Evolutionary conservation across 2,329 filamentous ascomycete species (phyloP).

Genomic region (Colletotrichum godetiae): DNA sequence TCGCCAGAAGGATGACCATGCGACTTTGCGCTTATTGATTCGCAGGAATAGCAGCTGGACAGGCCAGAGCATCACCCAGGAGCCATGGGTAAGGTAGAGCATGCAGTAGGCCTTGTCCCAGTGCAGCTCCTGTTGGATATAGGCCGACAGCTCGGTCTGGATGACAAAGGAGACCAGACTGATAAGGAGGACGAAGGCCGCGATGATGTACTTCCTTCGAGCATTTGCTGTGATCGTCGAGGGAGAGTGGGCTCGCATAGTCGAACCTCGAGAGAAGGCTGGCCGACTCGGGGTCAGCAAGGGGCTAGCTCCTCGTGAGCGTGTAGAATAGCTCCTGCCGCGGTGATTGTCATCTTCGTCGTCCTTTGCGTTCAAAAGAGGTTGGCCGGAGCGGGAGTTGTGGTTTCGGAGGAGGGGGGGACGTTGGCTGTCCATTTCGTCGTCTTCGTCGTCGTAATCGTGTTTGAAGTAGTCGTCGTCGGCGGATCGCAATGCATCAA

Average conservation of each 20-base stretch:
- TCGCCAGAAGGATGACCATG: constrained; percentile 90
- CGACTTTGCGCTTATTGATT: constrained; percentile 79
- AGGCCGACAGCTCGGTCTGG: constrained; percentile 94
- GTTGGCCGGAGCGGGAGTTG: constrained; percentile 57
- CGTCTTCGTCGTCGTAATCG: constrained; percentile 48
- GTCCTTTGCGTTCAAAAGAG: constrained; percentile 51
- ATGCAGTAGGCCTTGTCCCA: constrained; percentile 99
- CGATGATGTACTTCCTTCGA: constrained; percentile 86
- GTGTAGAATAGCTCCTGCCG: constrained; percentile 31
- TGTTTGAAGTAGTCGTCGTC: constrained; percentile 41
- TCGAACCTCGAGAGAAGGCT: constrained; percentile 64
- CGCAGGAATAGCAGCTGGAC: constrained; percentile 83
- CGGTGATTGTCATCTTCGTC: constrained; percentile 43
- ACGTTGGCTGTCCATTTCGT: constrained; percentile 55
- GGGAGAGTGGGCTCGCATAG: constrained; percentile 79
- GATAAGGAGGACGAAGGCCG: constrained; percentile 83
- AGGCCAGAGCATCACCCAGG: constrained; percentile 92
- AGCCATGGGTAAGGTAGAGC: constrained; percentile 97
- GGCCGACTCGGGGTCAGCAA: constrained; percentile 36
- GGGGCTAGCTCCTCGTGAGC: constrained; percentile 31
- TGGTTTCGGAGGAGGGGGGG: constrained; percentile 58
- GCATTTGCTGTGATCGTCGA: constrained; percentile 61
- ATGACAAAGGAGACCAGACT: constrained; percentile 90
- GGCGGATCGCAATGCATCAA: constrained; percentile 32
- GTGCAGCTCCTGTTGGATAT: constrained; percentile 90